These are phyloP conservation scores for Sclerospora graminicola DNA, from an alignment of 352 stramenopile genomes.

Conservation along the genomic window DNA sequence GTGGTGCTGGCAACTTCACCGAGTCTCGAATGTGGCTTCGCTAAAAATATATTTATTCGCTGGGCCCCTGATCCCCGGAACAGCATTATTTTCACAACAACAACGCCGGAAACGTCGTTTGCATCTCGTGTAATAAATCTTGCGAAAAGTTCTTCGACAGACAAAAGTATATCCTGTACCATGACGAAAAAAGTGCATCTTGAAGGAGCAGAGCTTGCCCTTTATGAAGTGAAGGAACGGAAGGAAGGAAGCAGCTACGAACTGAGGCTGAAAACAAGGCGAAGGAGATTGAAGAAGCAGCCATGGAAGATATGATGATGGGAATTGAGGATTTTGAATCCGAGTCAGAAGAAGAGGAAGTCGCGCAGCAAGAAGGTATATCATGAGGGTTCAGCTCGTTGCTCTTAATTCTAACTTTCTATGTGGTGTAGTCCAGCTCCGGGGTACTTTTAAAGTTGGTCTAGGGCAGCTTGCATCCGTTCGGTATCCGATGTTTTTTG, in stretches of 20 bases:
- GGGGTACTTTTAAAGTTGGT: conserved; percentile 80
- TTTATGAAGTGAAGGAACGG: conserved; percentile 81
- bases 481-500: conserved; percentile 85
- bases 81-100: conserved; percentile 79
- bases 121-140: conserved; percentile 56
- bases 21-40: conserved; percentile 70
- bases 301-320: conserved; percentile 90
- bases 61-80: conserved; percentile 70
- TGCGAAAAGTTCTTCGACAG: conserved; percentile 31
- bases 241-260: conserved; percentile 66
- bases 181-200: conserved; percentile 67
- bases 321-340: conserved; percentile 85
- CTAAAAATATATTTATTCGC: conserved; percentile 78
- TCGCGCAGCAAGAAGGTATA: conserved; percentile 46
- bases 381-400: not conserved
- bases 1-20: conserved; percentile 76
- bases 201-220: conserved; percentile 76
- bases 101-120: conserved; percentile 49
- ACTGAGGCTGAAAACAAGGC: conserved; percentile 82
- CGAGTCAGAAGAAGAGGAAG: conserved; percentile 66
- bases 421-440: conserved; percentile 44
- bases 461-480: conserved; percentile 77
- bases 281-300: conserved; percentile 82
- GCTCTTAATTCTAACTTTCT: not conserved
- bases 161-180: conserved; percentile 46